phyloP scores from a whole-genome alignment of 257 asterid genomes.

The Solanum phureja region DNA sequence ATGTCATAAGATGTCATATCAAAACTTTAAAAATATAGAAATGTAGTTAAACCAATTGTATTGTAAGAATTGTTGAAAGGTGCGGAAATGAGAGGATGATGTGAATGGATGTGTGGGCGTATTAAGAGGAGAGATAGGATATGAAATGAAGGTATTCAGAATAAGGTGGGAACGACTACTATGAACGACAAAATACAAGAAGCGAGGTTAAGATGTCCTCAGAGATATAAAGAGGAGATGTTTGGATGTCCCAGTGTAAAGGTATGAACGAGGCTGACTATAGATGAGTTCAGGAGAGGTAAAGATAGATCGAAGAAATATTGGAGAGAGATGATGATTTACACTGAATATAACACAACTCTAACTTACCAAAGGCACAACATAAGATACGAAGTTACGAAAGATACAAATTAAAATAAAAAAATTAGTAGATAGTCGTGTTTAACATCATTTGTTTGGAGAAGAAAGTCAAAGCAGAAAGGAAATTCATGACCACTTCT shows the following conservation, averaged over 20 bases:
- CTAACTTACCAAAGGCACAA: fast-evolving
- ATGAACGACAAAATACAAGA: background rate
- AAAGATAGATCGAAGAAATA: background rate
- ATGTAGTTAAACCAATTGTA: too few species aligned
- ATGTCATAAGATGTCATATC: background rate
- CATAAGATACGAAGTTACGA: fast-evolving
- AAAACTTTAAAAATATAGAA: too few species aligned
- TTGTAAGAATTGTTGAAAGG: too few species aligned
- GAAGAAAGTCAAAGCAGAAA: background rate
- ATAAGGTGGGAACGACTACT: background rate
- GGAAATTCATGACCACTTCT: background rate
- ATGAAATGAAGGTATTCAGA: background rate
- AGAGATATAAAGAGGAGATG: background rate
- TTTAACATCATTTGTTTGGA: background rate
- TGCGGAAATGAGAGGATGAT: background rate
- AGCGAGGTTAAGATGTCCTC: background rate
- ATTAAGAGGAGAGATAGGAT: background rate
- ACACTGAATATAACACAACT: too few species aligned
- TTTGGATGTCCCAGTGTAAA: background rate
- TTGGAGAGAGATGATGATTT: too few species aligned
- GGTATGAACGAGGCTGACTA: background rate
- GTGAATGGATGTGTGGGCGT: background rate
- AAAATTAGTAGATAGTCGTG: too few species aligned
- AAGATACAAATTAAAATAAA: background rate
- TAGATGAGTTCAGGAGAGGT: background rate